Evolutionary conservation across 2,329 filamentous ascomycete genomes (phyloP).

Genomic region (Penicillium corylophilum): DNA sequence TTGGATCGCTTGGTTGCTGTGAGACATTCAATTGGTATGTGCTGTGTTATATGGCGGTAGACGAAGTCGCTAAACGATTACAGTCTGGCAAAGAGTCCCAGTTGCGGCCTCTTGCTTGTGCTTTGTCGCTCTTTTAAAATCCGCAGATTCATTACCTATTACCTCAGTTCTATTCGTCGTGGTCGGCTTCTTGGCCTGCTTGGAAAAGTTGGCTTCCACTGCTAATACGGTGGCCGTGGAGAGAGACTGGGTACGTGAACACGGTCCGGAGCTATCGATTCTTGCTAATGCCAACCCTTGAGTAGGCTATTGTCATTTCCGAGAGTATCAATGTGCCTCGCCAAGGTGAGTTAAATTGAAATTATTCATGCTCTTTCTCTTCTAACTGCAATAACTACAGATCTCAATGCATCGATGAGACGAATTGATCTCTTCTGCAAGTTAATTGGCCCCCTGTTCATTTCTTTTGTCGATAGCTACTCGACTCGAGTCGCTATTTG

Average conservation of each 20-base stretch:
- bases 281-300: background rate
- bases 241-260: constrained; percentile 60
- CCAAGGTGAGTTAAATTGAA: constrained; percentile 33
- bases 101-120: constrained; percentile 51
- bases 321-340: constrained; percentile 37
- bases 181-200: constrained; percentile 58
- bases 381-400: constrained; percentile 20
- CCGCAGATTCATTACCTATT: constrained; percentile 1
- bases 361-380: background rate
- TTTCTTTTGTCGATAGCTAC: constrained; percentile 48
- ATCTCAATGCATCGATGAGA: constrained; percentile 56
- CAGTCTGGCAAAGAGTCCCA: constrained; percentile 37
- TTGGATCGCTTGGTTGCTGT: constrained; percentile 53
- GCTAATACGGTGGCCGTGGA: constrained; percentile 69
- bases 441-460: constrained; percentile 53
- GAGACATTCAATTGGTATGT: constrained; percentile 49
- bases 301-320: constrained; percentile 33
- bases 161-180: constrained; percentile 30
- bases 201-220: constrained; percentile 66
- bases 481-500: constrained; percentile 49
- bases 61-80: background rate
- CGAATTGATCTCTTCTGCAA: constrained; percentile 60
- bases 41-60: background rate
- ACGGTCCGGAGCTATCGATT: background rate
- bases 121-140: constrained; percentile 41